Evolutionary conservation across 169 alveolate species (phyloP).

Genomic region (Cryptosporidium meleagridis): DNA sequence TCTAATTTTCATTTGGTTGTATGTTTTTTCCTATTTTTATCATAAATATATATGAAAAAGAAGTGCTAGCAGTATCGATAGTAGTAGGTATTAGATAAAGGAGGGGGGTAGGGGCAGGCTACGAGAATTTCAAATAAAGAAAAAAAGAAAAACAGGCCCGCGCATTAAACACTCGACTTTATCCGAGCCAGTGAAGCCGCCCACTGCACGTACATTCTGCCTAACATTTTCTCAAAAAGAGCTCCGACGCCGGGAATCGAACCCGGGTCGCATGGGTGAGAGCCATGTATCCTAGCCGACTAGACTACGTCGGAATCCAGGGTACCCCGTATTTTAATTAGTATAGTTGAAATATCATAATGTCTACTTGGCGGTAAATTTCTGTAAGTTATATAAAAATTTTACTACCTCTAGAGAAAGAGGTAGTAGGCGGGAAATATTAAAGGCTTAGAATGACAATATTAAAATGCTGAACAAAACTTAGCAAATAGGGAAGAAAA

Average conservation of each 20-base stretch:
- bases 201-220: no score
- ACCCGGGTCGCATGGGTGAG: slow-evolving; percentile 78
- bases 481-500: not conserved
- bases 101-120: no score
- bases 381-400: not conserved
- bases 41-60: no score
- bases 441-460: slow-evolving; percentile 58
- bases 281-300: slow-evolving; percentile 77
- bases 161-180: no score
- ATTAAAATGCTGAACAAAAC: not conserved
- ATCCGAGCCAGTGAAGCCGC: no score
- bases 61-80: no score
- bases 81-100: no score
- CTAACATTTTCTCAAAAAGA: not conserved
- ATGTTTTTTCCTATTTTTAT: no score
- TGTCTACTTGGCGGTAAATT: slow-evolving; percentile 63
- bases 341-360: not conserved
- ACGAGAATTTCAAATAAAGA: no score
- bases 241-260: slow-evolving; percentile 78
- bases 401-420: slow-evolving; percentile 24
- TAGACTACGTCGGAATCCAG: slow-evolving; percentile 75
- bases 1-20: not conserved
- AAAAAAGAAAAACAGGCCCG: no score
- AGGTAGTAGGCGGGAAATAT: slow-evolving; percentile 54
- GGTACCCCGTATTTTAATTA: not conserved